Conservation (phyloP, 305 asterid genomes). For the Fraxinus floribunda region DNA sequence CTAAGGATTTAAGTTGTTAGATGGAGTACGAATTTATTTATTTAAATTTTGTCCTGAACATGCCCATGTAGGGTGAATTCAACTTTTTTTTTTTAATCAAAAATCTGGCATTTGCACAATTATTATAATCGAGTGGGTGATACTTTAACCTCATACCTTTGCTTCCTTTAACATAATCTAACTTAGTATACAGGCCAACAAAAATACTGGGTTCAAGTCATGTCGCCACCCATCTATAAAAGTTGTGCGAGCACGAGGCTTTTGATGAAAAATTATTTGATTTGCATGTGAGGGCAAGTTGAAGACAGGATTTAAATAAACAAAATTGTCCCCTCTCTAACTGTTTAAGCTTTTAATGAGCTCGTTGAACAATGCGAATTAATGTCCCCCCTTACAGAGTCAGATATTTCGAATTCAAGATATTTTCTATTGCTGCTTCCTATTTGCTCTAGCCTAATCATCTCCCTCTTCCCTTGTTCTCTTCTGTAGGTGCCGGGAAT, state of each 20-base stretch:
- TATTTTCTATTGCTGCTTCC: background rate
- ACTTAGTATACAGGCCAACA: background rate
- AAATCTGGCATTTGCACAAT: background rate
- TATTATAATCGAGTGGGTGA: background rate
- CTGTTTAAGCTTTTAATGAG: background rate
- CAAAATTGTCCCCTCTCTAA: background rate
- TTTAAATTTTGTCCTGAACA: background rate
- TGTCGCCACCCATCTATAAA: background rate
- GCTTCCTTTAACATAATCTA: background rate
- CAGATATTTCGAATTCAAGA: background rate
- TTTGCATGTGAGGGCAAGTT: background rate
- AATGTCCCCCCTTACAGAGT: background rate
- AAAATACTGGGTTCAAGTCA: background rate
- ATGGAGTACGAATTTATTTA: background rate
- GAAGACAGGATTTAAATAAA: background rate
- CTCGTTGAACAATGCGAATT: background rate
- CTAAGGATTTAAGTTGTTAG: background rate
- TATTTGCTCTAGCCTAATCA: background rate
- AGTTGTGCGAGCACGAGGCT: background rate
- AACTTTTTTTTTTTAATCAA: background rate
- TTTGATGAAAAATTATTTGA: background rate
- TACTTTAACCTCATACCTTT: background rate
- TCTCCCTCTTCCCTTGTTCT: background rate
- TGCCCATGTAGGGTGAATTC: background rate
- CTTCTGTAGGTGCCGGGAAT: slow-evolving; percentile 42